A percentile compares a stretch with the other conserved stretches of the same genome.
Conservation (phyloP, 768 basidiomycete species). For the Trametes maxima region DNA sequence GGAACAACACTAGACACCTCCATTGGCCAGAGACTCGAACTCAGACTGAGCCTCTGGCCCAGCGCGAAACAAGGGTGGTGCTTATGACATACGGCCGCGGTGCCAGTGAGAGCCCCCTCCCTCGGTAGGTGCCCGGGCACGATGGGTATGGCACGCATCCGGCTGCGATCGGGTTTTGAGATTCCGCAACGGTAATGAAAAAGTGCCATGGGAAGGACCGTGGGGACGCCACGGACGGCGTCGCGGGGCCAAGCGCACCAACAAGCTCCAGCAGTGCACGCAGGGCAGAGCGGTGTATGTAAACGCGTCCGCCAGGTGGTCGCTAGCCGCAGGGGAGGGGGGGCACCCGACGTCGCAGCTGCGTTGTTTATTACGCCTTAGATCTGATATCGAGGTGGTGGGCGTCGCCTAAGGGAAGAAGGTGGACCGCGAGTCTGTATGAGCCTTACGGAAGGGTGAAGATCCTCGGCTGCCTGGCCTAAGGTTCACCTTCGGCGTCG, state of each 20-base stretch:
- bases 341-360: too few species aligned
- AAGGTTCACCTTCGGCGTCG: background rate
- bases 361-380: background rate
- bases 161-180: background rate
- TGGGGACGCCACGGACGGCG: background rate
- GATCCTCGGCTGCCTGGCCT: too few species aligned
- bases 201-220: slow-evolving; percentile 7
- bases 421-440: too few species aligned
- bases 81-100: slow-evolving; percentile 8
- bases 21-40: too few species aligned
- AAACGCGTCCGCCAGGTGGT: background rate
- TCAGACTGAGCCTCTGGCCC: background rate
- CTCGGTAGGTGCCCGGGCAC: too few species aligned
- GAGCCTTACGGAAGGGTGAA: background rate
- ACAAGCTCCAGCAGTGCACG: background rate
- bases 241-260: background rate
- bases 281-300: background rate
- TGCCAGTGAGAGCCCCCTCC: background rate
- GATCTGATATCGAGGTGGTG: background rate
- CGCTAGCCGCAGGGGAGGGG: background rate
- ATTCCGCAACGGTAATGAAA: slow-evolving; percentile 16
- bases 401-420: background rate
- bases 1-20: too few species aligned
- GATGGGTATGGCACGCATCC: slow-evolving; percentile 6
- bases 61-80: background rate